Evolutionary conservation across 2,329 filamentous ascomycete genomes (phyloP), one percentile per base, ranked within the genome.

Genomic region (Calycina marina): DNA sequence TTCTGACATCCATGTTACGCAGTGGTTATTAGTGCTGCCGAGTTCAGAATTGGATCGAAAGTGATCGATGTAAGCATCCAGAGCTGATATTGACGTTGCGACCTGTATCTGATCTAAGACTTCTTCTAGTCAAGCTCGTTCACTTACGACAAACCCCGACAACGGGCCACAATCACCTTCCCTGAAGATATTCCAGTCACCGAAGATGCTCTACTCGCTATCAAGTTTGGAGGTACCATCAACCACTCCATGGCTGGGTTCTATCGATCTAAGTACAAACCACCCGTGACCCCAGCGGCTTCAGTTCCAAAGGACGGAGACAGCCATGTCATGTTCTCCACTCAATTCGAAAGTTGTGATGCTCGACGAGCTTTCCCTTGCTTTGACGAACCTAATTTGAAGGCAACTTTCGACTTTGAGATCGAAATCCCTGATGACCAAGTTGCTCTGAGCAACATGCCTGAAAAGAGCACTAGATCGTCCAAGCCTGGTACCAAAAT

Each of bases 371-470:
- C 90, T 6, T 94, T 98, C 60, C 90, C 90, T 29, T 98, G 90
- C 62, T 96, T 96, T 51, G 90, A 98, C 52, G 90, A 98, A 61
- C 90, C 90, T 25, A 93, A 93, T 50, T 69, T 96, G 42, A 98
- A 98, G 61, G 84, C 90, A 8, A 88, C 85, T 2, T 96, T 94
- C 51, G 86, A 94, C 56, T 81, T 98, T 38, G 70, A 85, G 49
- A 79, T 98, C 41, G 88, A 96, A 60, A 70, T 94, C 28, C 88
- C 90, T 11, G 76, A 79, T 28, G 83, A 88, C 44, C 79, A 90
- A 56, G 77, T 84, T 25, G 90, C 85, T 10, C 65, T 96, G 28
- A 92, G 83, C 61, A 96, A 96, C 61, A 96, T 94, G 88, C 85
- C 84, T 3, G 76, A 85, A 55, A 88, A 85, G 63, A 65, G 68